phyloP scores from a whole-genome alignment of 495 filamentous ascomycete genomes.

The Penicillium macrosclerotiorum region DNA sequence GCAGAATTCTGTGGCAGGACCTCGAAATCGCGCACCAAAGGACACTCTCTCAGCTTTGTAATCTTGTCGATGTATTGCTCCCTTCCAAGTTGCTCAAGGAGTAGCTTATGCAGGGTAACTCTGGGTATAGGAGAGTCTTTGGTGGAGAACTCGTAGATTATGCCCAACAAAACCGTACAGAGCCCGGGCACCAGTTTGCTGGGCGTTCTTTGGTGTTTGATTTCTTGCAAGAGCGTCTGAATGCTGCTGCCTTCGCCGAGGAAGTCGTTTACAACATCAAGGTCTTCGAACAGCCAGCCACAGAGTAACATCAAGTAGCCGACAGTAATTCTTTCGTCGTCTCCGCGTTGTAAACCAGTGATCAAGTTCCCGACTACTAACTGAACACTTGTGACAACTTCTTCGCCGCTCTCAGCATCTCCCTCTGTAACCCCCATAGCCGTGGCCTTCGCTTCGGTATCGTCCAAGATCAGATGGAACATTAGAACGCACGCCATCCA shows the following conservation, averaged over 20 bases:
- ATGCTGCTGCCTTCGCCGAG: slow-evolving; percentile 92
- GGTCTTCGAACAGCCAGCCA: slow-evolving; percentile 90
- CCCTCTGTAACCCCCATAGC: slow-evolving; percentile 85
- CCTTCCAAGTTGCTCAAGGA: slow-evolving; percentile 76
- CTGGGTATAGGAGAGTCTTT: slow-evolving; percentile 92
- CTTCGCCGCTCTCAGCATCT: slow-evolving; percentile 85
- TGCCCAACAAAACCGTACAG: slow-evolving; percentile 78
- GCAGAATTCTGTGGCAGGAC: slow-evolving; percentile 70
- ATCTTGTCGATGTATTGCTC: slow-evolving; percentile 89
- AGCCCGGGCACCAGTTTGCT: slow-evolving; percentile 74
- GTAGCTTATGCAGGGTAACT: slow-evolving; percentile 74
- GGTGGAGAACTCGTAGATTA: slow-evolving; percentile 95
- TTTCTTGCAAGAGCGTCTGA: slow-evolving; percentile 76
- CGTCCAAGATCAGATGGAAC: slow-evolving; percentile 84
- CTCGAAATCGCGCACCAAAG: slow-evolving; percentile 88
- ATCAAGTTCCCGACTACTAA: slow-evolving; percentile 79
- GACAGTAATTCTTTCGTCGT: slow-evolving; percentile 78
- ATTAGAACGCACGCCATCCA: slow-evolving; percentile 93
- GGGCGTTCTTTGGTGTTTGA: slow-evolving; percentile 57
- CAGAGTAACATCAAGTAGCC: slow-evolving; percentile 92
- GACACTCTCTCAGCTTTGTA: slow-evolving; percentile 71
- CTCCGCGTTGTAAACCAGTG: slow-evolving; percentile 65
- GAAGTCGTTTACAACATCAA: slow-evolving; percentile 89
- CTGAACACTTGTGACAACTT: slow-evolving; percentile 93
- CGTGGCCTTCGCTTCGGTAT: slow-evolving; percentile 72